Evolutionary conservation across 495 filamentous ascomycete genomes (phyloP).

Genomic region (Penicillium coffeae): DNA sequence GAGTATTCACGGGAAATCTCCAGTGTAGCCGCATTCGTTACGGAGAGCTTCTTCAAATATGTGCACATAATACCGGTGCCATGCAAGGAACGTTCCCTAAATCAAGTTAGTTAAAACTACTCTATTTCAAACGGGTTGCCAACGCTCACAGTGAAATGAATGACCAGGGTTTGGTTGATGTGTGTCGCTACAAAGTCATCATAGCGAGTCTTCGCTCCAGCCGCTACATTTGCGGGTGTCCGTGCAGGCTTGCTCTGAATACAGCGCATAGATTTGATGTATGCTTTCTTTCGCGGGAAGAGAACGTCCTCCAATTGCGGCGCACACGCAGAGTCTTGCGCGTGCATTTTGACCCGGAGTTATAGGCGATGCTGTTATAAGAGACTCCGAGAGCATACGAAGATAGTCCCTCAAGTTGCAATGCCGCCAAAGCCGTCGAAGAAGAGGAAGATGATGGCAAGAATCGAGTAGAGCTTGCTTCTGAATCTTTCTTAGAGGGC

Average conservation of each 20-base stretch:
- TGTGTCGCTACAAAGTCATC: conserved; percentile 2
- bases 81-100: conserved; percentile 66
- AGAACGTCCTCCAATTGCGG: not conserved
- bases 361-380: not conserved
- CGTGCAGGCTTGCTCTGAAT: not conserved
- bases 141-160: not conserved
- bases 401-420: not conserved
- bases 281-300: not conserved
- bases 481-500: no score
- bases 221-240: not conserved
- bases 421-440: no score
- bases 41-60: conserved; percentile 61
- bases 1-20: conserved; percentile 25
- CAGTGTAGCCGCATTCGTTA: conserved; percentile 65
- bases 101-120: no score
- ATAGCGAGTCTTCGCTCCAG: not conserved
- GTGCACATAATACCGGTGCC: conserved; percentile 64
- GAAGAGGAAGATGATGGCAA: no score
- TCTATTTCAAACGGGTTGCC: no score
- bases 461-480: no score
- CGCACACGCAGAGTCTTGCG: not conserved
- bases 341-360: not conserved
- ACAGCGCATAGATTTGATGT: not conserved
- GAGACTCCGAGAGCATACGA: not conserved
- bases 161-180: not conserved